phyloP scores from a whole-genome alignment of 2,329 filamentous ascomycete genomes.

The Fusarium sp. region DNA sequence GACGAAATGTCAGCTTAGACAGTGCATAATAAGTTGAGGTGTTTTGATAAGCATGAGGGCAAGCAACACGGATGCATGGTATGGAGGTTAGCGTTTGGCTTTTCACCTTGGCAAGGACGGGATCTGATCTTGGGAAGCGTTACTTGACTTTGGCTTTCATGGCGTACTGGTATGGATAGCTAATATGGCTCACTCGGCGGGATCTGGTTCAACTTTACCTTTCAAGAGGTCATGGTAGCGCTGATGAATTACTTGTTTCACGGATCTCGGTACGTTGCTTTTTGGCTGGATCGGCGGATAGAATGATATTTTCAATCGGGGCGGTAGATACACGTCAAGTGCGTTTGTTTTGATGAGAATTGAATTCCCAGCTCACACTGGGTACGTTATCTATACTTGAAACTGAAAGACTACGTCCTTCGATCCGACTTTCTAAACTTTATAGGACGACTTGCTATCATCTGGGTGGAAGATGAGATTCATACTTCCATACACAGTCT shows the following conservation, averaged over 20 bases:
- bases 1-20: conserved; percentile 49
- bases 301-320: conserved; percentile 17
- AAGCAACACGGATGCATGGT: conserved; percentile 38
- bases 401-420: background rate
- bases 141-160: conserved; percentile 26
- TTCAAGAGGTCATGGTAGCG: conserved; percentile 9
- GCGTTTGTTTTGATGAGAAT: background rate
- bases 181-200: conserved; percentile 7
- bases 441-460: too few species aligned
- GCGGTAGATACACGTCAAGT: background rate
- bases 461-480: too few species aligned
- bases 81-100: conserved; percentile 29
- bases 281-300: conserved; percentile 23
- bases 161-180: conserved; percentile 38
- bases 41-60: conserved; percentile 19
- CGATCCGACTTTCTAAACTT: rapidly evolving
- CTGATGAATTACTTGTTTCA: conserved; percentile 11
- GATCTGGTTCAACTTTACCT: conserved; percentile 10
- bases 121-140: conserved; percentile 30
- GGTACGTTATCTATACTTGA: background rate
- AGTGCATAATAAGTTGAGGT: background rate
- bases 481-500: too few species aligned
- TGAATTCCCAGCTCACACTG: background rate
- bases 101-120: conserved; percentile 9
- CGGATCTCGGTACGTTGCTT: conserved; percentile 11